These are phyloP conservation scores for Candida tropicalis DNA, from an alignment of 1,139 yeast genomes.

Conservation along the genomic window DNA sequence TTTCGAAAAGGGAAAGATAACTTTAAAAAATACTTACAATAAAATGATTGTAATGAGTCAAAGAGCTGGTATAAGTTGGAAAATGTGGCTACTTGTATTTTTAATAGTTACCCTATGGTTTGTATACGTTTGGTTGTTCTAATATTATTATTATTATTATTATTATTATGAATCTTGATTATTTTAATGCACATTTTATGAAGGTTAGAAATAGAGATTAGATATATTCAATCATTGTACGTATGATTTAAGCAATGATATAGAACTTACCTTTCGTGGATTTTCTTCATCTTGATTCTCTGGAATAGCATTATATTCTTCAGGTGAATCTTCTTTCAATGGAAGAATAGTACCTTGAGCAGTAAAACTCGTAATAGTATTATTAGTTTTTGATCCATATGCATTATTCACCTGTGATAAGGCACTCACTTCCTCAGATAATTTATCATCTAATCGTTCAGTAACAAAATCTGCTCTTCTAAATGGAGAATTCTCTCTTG, in stretches of 20 bases:
- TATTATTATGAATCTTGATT: background rate
- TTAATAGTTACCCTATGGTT: conserved; percentile 64
- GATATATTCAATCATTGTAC: conserved; percentile 7
- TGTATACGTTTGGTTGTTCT: conserved; percentile 79
- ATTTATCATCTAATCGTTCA: conserved; percentile 10
- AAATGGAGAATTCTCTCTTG: conserved; percentile 14
- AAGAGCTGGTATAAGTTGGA: conserved; percentile 78
- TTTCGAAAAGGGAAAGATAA: conserved; percentile 46
- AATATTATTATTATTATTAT: conserved; percentile 7
- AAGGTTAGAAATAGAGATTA: background rate
- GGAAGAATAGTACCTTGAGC: conserved; percentile 17
- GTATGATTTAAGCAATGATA: conserved; percentile 12
- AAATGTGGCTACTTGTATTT: conserved; percentile 75
- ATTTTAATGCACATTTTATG: background rate
- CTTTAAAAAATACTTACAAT: conserved; percentile 66
- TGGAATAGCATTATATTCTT: background rate
- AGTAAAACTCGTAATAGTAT: conserved; percentile 11
- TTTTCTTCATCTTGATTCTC: conserved; percentile 1
- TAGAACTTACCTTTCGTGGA: conserved; percentile 5
- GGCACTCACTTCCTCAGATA: conserved; percentile 16
- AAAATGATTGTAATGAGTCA: conserved; percentile 83
- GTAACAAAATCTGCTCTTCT: conserved; percentile 11
- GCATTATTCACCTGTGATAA: conserved; percentile 18
- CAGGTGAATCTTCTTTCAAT: conserved; percentile 2
- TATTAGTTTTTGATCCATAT: conserved; percentile 16